Percentiles rank a stretch among this genome's conserved stretches.
These are phyloP conservation scores for Bipolaris victoriae DNA, from an alignment of 2,329 filamentous ascomycete genomes.

Conservation along the genomic window DNA sequence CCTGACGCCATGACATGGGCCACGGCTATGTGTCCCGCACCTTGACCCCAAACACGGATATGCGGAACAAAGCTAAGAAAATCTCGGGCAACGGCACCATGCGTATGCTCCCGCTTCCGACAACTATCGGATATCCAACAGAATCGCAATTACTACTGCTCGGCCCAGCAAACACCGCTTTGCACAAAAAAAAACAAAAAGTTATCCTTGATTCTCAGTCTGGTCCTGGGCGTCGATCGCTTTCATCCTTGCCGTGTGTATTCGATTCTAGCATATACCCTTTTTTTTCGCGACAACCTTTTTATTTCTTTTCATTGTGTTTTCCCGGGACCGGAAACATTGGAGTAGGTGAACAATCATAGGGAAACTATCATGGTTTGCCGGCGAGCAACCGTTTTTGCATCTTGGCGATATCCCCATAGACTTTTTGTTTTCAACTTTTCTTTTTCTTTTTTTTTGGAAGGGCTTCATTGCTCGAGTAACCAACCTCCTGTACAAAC, in stretches of 20 bases:
- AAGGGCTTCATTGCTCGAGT: slow-evolving; percentile 32
- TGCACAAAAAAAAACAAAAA: slow-evolving; percentile 12
- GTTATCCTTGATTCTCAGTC: slow-evolving; percentile 10
- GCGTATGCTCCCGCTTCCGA: slow-evolving; percentile 7
- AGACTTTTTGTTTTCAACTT: slow-evolving; percentile 29
- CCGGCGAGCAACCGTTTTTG: slow-evolving; percentile 28
- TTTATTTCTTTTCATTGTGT: slow-evolving; percentile 1
- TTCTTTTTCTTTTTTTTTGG: slow-evolving; percentile 14
- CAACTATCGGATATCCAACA: slow-evolving; percentile 6
- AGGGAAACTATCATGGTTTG: slow-evolving; percentile 14
- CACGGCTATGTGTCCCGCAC: slow-evolving; percentile 20
- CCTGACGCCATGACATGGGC: slow-evolving; percentile 15
- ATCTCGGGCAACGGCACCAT: slow-evolving; percentile 11
- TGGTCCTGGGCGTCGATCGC: not conserved
- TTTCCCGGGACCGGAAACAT: slow-evolving; percentile 18
- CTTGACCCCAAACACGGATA: slow-evolving; percentile 11
- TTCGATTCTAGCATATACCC: slow-evolving; percentile 35
- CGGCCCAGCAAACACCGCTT: slow-evolving; percentile 15
- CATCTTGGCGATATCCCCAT: slow-evolving; percentile 40
- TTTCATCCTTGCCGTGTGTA: slow-evolving; percentile 3
- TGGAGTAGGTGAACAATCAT: slow-evolving; percentile 18
- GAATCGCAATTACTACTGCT: not conserved
- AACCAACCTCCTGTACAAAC: slow-evolving; percentile 16
- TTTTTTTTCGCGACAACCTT: slow-evolving; percentile 20
- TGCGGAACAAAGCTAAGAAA: slow-evolving; percentile 14